These are phyloP conservation scores for Quercus glauca DNA, from an alignment of 306 rosid genomes.

Conservation along the genomic window DNA sequence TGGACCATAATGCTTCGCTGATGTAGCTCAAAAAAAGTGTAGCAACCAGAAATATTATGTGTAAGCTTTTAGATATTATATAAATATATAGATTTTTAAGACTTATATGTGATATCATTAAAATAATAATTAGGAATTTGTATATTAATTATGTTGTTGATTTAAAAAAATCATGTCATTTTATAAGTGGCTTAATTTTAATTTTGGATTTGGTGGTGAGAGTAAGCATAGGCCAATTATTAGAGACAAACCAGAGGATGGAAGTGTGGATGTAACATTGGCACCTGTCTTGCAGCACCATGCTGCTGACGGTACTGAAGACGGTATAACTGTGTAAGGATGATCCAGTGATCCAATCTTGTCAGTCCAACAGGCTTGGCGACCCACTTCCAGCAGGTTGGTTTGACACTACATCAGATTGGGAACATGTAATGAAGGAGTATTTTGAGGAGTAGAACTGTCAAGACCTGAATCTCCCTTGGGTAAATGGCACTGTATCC, in stretches of 20 bases:
- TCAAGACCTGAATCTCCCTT: neutral
- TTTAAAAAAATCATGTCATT: too few species aligned
- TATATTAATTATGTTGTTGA: too few species aligned
- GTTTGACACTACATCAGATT: constrained; percentile 58
- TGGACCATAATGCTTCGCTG: too few species aligned
- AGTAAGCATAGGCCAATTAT: constrained; percentile 28
- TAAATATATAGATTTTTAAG: too few species aligned
- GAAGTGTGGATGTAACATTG: constrained; percentile 17
- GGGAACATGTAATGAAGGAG: constrained; percentile 79
- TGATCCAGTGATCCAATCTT: constrained; percentile 31
- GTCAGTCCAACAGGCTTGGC: constrained; percentile 18
- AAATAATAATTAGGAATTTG: too few species aligned
- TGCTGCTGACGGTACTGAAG: constrained; percentile 25
- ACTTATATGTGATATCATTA: too few species aligned
- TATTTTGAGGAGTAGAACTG: constrained; percentile 31
- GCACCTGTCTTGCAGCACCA: constrained; percentile 22
- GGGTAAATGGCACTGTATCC: neutral
- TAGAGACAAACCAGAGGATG: constrained; percentile 27
- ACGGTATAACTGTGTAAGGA: constrained; percentile 21
- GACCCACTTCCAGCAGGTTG: constrained; percentile 27
- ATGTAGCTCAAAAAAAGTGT: too few species aligned
- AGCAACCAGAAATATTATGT: too few species aligned
- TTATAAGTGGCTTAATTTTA: neutral
- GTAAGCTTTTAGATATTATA: too few species aligned
- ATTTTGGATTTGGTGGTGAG: constrained; percentile 28